A percentile compares a stretch with the other conserved stretches of the same genome.
Evolutionary conservation across 2,329 filamentous ascomycete genomes (phyloP).

Genomic region (Rhynchosporium secalis): DNA sequence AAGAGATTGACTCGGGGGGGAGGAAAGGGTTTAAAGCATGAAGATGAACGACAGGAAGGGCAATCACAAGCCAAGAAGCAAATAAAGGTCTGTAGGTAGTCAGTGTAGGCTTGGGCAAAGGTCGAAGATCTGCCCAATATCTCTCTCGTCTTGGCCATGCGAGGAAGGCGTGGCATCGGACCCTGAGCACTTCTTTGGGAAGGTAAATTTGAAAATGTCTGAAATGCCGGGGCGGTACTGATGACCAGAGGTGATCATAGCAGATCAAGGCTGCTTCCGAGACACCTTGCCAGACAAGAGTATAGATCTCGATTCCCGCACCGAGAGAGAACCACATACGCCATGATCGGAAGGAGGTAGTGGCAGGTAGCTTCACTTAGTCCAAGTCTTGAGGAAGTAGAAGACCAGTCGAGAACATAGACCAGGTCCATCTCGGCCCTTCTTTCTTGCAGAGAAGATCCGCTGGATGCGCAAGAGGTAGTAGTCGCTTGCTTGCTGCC

Average conservation of each 20-base stretch:
- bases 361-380: background rate
- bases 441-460: conserved; percentile 6
- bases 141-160: conserved; percentile 9
- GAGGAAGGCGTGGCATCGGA: conserved; percentile 8
- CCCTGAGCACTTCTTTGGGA: conserved; percentile 7
- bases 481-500: conserved; percentile 4
- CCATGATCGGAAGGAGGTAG: conserved; percentile 8
- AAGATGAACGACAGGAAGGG: too few relatives aligned
- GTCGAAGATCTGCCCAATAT: background rate
- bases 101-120: background rate
- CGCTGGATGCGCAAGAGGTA: background rate
- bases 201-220: background rate
- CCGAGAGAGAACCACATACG: background rate
- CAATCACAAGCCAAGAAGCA: background rate
- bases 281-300: background rate
- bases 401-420: background rate
- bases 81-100: background rate
- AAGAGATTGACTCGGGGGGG: too few relatives aligned
- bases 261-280: background rate
- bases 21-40: too few relatives aligned
- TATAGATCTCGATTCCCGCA: background rate
- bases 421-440: conserved; percentile 1
- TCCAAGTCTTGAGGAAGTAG: background rate
- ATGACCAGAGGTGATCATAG: background rate
- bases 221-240: conserved; percentile 6